Evolutionary conservation across 2,329 filamentous ascomycete genomes (phyloP).

Genomic region (Myrmaecium sp.): DNA sequence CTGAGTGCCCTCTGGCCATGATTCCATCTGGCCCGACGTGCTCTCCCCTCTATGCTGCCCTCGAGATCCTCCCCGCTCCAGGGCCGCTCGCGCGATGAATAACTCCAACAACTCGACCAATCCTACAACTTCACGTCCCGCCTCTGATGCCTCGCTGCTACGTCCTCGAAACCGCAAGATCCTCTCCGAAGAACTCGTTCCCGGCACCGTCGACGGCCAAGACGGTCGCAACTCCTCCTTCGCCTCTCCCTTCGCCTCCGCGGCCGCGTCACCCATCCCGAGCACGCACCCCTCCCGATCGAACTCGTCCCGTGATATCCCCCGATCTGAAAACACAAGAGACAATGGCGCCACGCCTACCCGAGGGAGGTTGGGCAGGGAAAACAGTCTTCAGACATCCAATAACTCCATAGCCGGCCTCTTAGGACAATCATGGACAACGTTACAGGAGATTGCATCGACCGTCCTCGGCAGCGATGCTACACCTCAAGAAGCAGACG

Average conservation of each 20-base stretch:
- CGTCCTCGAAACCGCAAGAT: constrained; percentile 29
- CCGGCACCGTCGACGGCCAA: constrained; percentile 2
- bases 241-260: constrained; percentile 21
- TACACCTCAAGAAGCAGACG: constrained; percentile 11
- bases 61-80: constrained; percentile 1
- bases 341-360: constrained; percentile 1
- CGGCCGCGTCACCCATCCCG: constrained; percentile 26
- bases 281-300: constrained; percentile 17
- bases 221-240: constrained; percentile 16
- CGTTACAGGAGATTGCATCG: constrained; percentile 31
- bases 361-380: constrained; percentile 6
- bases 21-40: too few species aligned
- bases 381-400: constrained; percentile 12
- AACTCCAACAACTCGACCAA: constrained; percentile 21
- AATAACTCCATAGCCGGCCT: constrained; percentile 23
- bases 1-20: too few species aligned
- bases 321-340: constrained; percentile 1
- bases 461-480: constrained; percentile 28
- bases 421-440: constrained; percentile 31
- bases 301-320: constrained; percentile 9
- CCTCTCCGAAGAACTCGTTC: constrained; percentile 18
- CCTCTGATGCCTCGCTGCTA: constrained; percentile 25
- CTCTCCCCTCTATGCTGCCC: constrained; percentile 1
- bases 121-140: constrained; percentile 18
- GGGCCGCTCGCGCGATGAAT: constrained; percentile 21